Percentiles rank a stretch among this genome's conserved stretches.
Evolutionary conservation across 1,139 yeast species (phyloP).

Genomic region (Tardiomyces blankii): DNA sequence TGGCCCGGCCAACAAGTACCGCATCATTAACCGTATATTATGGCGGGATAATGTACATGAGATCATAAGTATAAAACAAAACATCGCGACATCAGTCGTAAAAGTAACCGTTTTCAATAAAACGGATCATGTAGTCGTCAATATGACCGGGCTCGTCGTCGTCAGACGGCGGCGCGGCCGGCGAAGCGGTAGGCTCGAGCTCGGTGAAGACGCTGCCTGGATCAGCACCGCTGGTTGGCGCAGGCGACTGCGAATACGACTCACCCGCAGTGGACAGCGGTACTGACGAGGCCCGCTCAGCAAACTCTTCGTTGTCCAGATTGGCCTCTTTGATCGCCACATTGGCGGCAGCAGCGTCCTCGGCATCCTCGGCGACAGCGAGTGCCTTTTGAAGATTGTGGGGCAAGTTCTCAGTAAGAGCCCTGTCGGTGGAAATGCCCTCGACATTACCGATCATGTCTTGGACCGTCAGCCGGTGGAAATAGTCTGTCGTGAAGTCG

Average conservation of each 20-base stretch:
- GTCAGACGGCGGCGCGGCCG: slow-evolving; percentile 22
- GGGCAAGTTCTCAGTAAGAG: slow-evolving; percentile 19
- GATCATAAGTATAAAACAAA: too few species aligned
- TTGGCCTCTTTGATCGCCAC: slow-evolving; percentile 84
- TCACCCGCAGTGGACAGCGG: slow-evolving; percentile 1
- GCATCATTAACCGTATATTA: too few species aligned
- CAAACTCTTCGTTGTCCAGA: slow-evolving; percentile 75
- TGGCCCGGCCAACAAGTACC: too few species aligned
- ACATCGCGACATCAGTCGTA: slow-evolving; percentile 10
- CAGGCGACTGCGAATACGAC: not conserved
- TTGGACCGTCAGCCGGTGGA: slow-evolving; percentile 78
- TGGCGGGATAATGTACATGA: too few species aligned
- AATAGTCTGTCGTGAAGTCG: slow-evolving; percentile 94
- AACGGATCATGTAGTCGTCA: slow-evolving; percentile 93
- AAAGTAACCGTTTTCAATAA: slow-evolving; percentile 73
- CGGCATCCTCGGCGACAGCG: slow-evolving; percentile 94
- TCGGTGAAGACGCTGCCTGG: not conserved
- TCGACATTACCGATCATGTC: slow-evolving; percentile 69
- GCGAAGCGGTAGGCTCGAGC: slow-evolving; percentile 1
- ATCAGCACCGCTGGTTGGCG: not conserved
- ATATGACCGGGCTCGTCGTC: slow-evolving; percentile 72
- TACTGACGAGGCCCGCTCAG: slow-evolving; percentile 27
- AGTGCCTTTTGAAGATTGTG: slow-evolving; percentile 54
- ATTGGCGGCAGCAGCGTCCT: slow-evolving; percentile 87
- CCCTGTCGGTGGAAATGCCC: slow-evolving; percentile 20